Conservation (phyloP, 78 protist species). For the Pigoraptor vietnamica region DNA sequence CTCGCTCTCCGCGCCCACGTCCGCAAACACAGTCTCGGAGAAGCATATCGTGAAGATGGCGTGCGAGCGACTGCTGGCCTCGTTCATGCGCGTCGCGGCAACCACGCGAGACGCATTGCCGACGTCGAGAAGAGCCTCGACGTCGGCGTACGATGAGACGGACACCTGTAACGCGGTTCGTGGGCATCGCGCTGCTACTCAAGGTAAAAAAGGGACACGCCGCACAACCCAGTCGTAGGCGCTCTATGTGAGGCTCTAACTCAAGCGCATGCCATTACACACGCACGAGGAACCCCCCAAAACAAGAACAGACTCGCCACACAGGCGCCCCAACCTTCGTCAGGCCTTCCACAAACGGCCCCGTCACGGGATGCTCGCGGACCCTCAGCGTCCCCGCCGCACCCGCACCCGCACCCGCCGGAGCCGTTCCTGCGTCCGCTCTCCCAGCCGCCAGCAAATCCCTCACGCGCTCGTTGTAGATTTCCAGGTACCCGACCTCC, state of each 20-base stretch:
- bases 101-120: slow-evolving; percentile 40
- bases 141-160: slow-evolving; percentile 22
- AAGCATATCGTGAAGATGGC: slow-evolving; percentile 47
- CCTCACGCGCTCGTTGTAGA: slow-evolving; percentile 68
- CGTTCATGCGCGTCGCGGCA: slow-evolving; percentile 73
- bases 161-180: slow-evolving; percentile 23
- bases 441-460: slow-evolving; percentile 56
- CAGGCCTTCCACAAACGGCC: slow-evolving; percentile 78
- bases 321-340: slow-evolving; percentile 12
- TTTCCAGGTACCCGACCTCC: slow-evolving; percentile 60
- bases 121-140: slow-evolving; percentile 48
- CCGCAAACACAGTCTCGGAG: background rate
- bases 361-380: slow-evolving; percentile 72
- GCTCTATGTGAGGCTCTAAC: too few species aligned
- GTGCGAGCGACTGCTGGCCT: slow-evolving; percentile 57
- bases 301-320: background rate
- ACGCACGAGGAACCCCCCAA: background rate
- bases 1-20: background rate
- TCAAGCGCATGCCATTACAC: background rate
- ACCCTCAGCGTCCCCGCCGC: slow-evolving; percentile 11
- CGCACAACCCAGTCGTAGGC: too few species aligned
- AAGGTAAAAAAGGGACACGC: too few species aligned
- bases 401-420: too few species aligned
- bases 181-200: too few species aligned
- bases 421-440: background rate